Conservation (phyloP, 169 alveolate genomes). For the Hepatocystis sp. region DNA sequence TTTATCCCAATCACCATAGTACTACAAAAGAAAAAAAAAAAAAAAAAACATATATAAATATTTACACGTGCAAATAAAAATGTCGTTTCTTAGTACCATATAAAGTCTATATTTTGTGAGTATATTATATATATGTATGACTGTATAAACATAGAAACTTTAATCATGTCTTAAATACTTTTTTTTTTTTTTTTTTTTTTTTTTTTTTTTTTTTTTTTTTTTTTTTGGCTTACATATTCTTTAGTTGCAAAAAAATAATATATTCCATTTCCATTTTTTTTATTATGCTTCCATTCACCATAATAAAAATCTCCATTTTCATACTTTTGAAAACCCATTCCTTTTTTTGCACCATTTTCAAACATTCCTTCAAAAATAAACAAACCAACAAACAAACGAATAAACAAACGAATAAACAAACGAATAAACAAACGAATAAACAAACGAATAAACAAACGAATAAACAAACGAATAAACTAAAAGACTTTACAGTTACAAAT, state of each 20-base stretch:
- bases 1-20: conserved; percentile 79
- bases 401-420: background rate
- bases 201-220: too few species aligned
- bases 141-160: too few species aligned
- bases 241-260: conserved; percentile 89
- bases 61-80: background rate
- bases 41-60: background rate
- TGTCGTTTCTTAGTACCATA: too few species aligned
- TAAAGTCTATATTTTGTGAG: too few species aligned
- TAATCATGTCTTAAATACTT: too few species aligned
- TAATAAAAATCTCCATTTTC: conserved; percentile 92
- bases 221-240: conserved; percentile 81
- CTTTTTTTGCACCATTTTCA: conserved; percentile 87
- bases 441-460: background rate
- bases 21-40: conserved; percentile 45
- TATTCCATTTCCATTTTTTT: conserved; percentile 93
- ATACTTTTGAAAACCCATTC: conserved; percentile 93
- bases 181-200: too few species aligned
- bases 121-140: background rate
- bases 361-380: conserved; percentile 86
- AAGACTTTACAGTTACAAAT: too few species aligned
- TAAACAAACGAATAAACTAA: background rate
- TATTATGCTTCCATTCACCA: conserved; percentile 93
- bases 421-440: background rate
- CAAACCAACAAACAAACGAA: background rate